Conservation (phyloP, 1,284 basidiomycete species). For the Ganoderma lingzhi region DNA sequence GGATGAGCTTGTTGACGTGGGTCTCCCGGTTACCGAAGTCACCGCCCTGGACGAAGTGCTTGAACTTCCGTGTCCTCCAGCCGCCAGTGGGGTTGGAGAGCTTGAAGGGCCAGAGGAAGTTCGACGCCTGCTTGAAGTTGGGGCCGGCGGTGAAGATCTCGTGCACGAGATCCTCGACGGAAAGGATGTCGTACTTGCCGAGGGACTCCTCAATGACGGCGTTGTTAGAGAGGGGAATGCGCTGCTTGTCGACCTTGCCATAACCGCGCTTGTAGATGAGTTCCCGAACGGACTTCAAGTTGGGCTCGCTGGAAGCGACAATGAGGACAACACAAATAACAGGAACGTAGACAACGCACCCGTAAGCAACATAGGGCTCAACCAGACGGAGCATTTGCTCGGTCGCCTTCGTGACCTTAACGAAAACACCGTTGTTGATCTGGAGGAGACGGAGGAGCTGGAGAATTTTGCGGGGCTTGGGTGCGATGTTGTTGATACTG, state of each 20-base stretch:
- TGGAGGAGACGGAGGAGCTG: slow-evolving; percentile 98
- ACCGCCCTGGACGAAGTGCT: slow-evolving; percentile 93
- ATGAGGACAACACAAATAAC: background rate
- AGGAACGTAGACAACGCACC: slow-evolving; percentile 56
- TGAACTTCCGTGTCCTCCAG: slow-evolving; percentile 98
- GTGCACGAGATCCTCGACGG: slow-evolving; percentile 97
- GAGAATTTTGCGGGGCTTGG: slow-evolving; percentile 99
- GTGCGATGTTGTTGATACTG: slow-evolving; percentile 99
- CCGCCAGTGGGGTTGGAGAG: slow-evolving; percentile 99
- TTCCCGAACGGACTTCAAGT: slow-evolving; percentile 97
- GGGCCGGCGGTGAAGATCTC: slow-evolving; percentile 96
- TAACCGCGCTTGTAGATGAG: slow-evolving; percentile 99
- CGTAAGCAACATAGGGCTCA: slow-evolving; percentile 97
- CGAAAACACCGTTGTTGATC: slow-evolving; percentile 99
- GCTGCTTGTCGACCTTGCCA: slow-evolving; percentile 98
- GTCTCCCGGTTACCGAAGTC: slow-evolving; percentile 96
- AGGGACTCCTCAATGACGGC: slow-evolving; percentile 92
- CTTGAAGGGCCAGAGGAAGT: slow-evolving; percentile 99
- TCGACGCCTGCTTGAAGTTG: slow-evolving; percentile 98
- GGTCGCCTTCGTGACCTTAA: slow-evolving; percentile 97
- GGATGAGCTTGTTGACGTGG: slow-evolving; percentile 97
- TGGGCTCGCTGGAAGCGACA: slow-evolving; percentile 76
- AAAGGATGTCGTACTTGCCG: slow-evolving; percentile 97
- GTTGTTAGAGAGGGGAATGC: slow-evolving; percentile 96
- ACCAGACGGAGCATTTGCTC: slow-evolving; percentile 98